Base-by-base conservation (phyloP, 2,329 filamentous ascomycete species). In the Tolypocladium capitatum region DNA sequence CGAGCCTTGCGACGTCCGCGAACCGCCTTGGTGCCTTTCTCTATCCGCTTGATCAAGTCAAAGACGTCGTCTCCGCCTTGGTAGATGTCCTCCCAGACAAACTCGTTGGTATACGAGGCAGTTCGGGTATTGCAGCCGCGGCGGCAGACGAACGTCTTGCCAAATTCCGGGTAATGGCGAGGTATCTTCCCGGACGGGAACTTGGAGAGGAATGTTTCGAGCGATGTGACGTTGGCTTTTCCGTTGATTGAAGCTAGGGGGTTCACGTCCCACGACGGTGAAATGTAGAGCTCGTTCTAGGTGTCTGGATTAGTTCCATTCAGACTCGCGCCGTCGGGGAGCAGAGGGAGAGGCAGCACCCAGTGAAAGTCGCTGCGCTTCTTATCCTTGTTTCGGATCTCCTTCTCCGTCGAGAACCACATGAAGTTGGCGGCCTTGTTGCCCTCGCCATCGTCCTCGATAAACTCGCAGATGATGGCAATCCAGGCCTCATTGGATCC, bases 401-500 rank as follows among this genome's bases (percentile, higher is more conserved):
- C 91, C 58, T 84, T 86, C 58, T 94, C 86, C 0, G 86, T 88
- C 0, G 86, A 89, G 62, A 98, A 96, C 92, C 92, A 98, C 75
- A 96, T 83, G 60, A 98, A 92, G 52, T 84, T 85, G 48, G 86
- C 91, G 27, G 83, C 81, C 71, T 88, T 96, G 40, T 84, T 64
- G 24, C 60, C 65, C 16, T 67, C 61, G 13, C 84, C 81, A 20
- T 86, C 81, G 31, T 82, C 78, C 42, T 91, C 81, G 35, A 82
- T 62, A 55, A 98, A 95, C 40, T 86, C 82, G 58, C 83, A 84
- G 46, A 96, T 84, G 52, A 98, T 81, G 32, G 87, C 92, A 3
- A 94, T 85, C 90, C 92, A 98, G 11, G 89, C 85, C 58, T 94
- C 88, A 54, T 87, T 87, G 36, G 80, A 78, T 4, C 86, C 88